Base-by-base conservation (phyloP, 768 basidiomycete genomes). In the Omphalotus guepiniiformis region DNA sequence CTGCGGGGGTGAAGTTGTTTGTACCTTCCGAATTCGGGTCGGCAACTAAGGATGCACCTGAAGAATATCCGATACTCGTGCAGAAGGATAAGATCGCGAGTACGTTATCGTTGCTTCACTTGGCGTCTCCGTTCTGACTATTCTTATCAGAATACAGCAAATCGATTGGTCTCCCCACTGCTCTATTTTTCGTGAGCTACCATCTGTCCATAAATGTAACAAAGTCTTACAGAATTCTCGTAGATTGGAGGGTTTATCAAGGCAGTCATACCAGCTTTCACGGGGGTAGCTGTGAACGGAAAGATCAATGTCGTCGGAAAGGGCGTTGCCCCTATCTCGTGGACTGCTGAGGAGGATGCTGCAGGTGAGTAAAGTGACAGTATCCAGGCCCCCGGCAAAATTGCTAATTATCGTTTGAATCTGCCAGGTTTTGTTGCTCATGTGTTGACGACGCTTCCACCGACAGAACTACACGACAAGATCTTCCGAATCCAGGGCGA, bases 1-100 rank as follows among this genome's bases (percentile, higher is more conserved):
- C 53, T 29, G 69, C 68, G 0, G 62, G 57, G 1, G 66, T 71
- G 16, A 65, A 66, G 51, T 32, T 72, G 39, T 69, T 71, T 39
- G 67, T 67, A n/a, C 67, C 69, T 11, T 63, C 61, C 16, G 70
- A 71, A 46, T 71, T 55, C 25, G 66, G 69, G 18, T 57, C 67
- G 52, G 59, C 66, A 12, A 70, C 61, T 0, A 60, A 62, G 19
- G 70, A 63, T 3, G 56, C 57, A 4, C 62, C 58, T 28, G 61
- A 58, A 0, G 63, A 65, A 6, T 40, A 34, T 32, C 54, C 38
- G 46, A 13, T 39, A 55, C 39, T 53, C 12, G 25, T 39, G 45
- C 46, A 25, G 3, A 70, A 70, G 43, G 56, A 60, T 19, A 42
- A 55, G 29, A 44, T 67, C 40, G 65, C 59, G 26, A 56, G 68